These are phyloP conservation scores for Psilocybe azurescens DNA, from an alignment of 768 basidiomycete genomes.

Conservation along the genomic window DNA sequence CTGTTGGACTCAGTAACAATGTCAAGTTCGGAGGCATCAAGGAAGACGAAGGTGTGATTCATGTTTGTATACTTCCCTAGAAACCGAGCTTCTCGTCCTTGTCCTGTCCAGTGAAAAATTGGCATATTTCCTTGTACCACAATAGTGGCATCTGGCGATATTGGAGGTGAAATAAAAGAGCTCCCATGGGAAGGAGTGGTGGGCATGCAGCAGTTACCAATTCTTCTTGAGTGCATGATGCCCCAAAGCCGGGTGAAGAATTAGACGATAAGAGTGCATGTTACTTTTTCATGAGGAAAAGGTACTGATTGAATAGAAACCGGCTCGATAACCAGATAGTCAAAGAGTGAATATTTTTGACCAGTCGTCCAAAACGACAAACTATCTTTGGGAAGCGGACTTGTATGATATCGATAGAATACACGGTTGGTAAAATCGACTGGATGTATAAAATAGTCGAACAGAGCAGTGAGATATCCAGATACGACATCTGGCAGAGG, in stretches of 20 bases:
- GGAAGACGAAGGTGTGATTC: constrained; percentile 31
- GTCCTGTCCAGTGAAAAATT: constrained; percentile 30
- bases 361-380: constrained; percentile 8
- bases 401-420: constrained; percentile 12
- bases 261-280: constrained; percentile 34
- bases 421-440: constrained; percentile 6
- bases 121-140: constrained; percentile 28
- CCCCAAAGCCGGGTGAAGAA: constrained; percentile 36
- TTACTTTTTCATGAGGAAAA: constrained; percentile 30
- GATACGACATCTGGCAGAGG: constrained; percentile 31
- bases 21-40: constrained; percentile 39
- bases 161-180: constrained; percentile 35
- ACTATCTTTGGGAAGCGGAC: not conserved
- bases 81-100: constrained; percentile 29
- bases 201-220: constrained; percentile 36
- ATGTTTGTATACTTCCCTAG: constrained; percentile 1
- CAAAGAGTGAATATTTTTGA: constrained; percentile 19
- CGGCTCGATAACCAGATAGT: constrained; percentile 26
- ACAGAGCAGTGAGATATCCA: constrained; percentile 34
- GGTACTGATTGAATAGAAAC: constrained; percentile 22
- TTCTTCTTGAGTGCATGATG: constrained; percentile 39
- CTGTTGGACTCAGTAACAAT: not conserved
- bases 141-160: constrained; percentile 30
- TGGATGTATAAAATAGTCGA: constrained; percentile 30
- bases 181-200: constrained; percentile 31